Conservation (phyloP, 2,329 filamentous ascomycete species). For the Rutstroemia sp. region DNA sequence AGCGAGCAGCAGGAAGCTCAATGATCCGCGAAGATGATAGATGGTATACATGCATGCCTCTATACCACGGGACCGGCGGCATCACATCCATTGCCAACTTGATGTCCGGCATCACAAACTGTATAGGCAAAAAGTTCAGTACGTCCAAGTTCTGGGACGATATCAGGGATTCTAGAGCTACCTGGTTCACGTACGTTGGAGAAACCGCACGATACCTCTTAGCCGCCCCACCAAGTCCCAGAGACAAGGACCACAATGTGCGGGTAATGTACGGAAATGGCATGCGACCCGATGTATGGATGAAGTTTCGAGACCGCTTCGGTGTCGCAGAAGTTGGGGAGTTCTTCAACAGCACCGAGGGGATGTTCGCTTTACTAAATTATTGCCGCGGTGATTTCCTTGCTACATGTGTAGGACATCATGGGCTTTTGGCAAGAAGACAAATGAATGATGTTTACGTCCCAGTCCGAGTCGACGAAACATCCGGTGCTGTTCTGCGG, state of each 20-base stretch:
- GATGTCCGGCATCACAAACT: slow-evolving; percentile 44
- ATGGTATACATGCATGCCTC: slow-evolving; percentile 59
- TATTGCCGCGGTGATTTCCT: slow-evolving; percentile 53
- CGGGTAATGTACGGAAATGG: slow-evolving; percentile 59
- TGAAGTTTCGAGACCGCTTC: slow-evolving; percentile 54
- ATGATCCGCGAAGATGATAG: slow-evolving; percentile 38
- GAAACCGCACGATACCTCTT: slow-evolving; percentile 70
- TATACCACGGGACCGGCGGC: slow-evolving; percentile 33
- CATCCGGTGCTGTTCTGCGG: slow-evolving; percentile 58
- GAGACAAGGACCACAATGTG: slow-evolving; percentile 52
- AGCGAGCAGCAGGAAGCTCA: not conserved
- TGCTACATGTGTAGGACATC: slow-evolving; percentile 60
- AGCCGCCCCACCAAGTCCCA: slow-evolving; percentile 54
- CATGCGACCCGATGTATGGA: slow-evolving; percentile 62
- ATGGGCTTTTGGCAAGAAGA: slow-evolving; percentile 53
- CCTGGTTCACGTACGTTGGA: slow-evolving; percentile 70
- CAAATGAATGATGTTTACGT: slow-evolving; percentile 48
- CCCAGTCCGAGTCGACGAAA: slow-evolving; percentile 61
- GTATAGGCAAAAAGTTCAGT: slow-evolving; percentile 61
- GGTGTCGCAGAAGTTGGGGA: slow-evolving; percentile 56
- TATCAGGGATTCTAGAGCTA: slow-evolving; percentile 58
- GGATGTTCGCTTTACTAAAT: slow-evolving; percentile 57
- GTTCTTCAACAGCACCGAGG: slow-evolving; percentile 75
- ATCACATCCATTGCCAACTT: slow-evolving; percentile 24
- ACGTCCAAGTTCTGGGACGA: slow-evolving; percentile 66